These are phyloP conservation scores for Petunia axillaris DNA, from an alignment of 257 asterid genomes.

Conservation along the genomic window DNA sequence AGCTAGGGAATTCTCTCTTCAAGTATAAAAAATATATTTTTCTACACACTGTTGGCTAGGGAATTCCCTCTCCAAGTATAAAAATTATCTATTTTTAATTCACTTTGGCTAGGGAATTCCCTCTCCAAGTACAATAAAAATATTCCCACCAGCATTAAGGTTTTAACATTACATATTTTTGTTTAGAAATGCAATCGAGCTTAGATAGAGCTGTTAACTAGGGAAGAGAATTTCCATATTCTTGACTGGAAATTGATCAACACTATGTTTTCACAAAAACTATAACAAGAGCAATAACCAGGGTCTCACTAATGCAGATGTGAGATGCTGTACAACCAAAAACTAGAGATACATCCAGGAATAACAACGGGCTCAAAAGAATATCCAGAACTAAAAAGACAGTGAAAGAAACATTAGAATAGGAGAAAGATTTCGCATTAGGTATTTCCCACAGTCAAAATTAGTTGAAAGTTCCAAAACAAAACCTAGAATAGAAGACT, in stretches of 20 bases:
- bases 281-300: background rate
- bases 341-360: constrained; percentile 14
- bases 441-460: constrained; percentile 17
- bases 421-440: constrained; percentile 16
- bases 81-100: no score
- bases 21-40: no score
- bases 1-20: no score
- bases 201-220: background rate
- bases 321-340: background rate
- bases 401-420: background rate
- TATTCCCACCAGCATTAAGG: no score
- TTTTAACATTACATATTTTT: background rate
- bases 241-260: constrained; percentile 12
- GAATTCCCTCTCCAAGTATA: no score
- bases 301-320: constrained; percentile 14
- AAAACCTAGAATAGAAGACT: background rate
- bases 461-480: background rate
- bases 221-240: background rate
- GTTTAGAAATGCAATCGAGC: constrained; percentile 1
- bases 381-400: background rate
- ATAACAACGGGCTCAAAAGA: background rate
- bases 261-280: background rate
- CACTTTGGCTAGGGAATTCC: no score
- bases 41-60: no score
- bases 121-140: no score